phyloP scores from a whole-genome alignment of 2,329 filamentous ascomycete genomes.

The Podosphaera aphanis region DNA sequence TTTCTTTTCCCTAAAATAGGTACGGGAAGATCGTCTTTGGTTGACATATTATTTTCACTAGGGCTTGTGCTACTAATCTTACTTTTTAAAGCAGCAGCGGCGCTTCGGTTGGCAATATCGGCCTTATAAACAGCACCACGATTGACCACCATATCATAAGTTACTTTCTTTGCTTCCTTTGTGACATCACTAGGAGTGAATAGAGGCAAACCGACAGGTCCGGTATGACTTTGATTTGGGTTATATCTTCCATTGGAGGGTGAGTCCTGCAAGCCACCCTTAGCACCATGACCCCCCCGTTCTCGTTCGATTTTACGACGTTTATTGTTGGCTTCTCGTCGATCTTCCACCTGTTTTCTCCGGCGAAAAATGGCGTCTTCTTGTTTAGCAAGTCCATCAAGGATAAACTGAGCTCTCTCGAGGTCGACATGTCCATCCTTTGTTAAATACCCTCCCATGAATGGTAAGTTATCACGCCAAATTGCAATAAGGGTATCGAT shows the following conservation, averaged over 20 bases:
- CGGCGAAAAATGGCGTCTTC: conserved; percentile 84
- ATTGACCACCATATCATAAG: conserved; percentile 75
- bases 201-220: conserved; percentile 26
- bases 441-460: conserved; percentile 89
- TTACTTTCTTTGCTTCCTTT: conserved; percentile 36
- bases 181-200: conserved; percentile 33
- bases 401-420: conserved; percentile 62
- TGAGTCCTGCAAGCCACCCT: conserved; percentile 12
- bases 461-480: conserved; percentile 76
- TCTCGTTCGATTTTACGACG: conserved; percentile 51
- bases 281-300: conserved; percentile 15
- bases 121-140: conserved; percentile 40
- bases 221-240: conserved; percentile 5
- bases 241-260: conserved; percentile 12
- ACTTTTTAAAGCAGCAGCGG: conserved; percentile 68
- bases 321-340: conserved; percentile 57
- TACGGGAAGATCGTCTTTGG: conserved; percentile 13
- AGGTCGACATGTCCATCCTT: conserved; percentile 86
- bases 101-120: conserved; percentile 77
- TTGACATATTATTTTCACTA: conserved; percentile 1
- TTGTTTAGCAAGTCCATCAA: conserved; percentile 71
- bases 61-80: conserved; percentile 18
- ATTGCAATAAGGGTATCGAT: conserved; percentile 94
- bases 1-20: conserved; percentile 54
- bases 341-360: conserved; percentile 66